Evolutionary conservation across 805 yeast species (phyloP).

Genomic region (Ogataea methylovora): DNA sequence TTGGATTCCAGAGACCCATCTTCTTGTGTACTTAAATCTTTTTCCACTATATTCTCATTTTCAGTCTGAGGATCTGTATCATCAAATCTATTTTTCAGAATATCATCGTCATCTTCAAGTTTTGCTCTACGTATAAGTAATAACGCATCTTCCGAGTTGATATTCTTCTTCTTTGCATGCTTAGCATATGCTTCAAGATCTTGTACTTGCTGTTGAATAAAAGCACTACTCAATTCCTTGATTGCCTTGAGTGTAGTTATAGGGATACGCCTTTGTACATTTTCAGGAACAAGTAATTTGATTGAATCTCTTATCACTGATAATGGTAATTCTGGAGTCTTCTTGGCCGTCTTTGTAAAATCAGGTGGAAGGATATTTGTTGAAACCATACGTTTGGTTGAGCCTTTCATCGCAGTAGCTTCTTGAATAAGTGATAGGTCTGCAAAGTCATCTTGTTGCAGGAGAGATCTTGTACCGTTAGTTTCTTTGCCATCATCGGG

Average conservation of each 20-base stretch:
- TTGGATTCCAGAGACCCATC: neutral
- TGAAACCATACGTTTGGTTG: too few species aligned
- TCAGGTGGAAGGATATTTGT: too few species aligned
- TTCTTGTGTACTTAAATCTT: neutral
- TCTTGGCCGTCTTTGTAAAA: neutral
- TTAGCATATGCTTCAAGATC: conserved; percentile 28
- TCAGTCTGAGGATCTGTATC: conserved; percentile 7
- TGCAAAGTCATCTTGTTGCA: conserved; percentile 3
- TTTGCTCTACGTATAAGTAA: conserved; percentile 25
- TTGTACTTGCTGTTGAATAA: conserved; percentile 25
- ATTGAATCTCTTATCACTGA: conserved; percentile 9
- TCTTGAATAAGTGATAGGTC: neutral
- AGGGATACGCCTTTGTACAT: conserved; percentile 10
- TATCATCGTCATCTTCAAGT: conserved; percentile 6
- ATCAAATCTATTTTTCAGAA: conserved; percentile 3
- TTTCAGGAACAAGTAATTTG: conserved; percentile 11
- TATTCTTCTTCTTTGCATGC: conserved; percentile 22
- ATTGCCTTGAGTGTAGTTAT: conserved; percentile 18
- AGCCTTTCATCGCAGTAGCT: too few species aligned
- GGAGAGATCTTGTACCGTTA: neutral
- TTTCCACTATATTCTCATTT: neutral
- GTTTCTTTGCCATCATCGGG: too few species aligned
- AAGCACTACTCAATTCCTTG: conserved; percentile 26
- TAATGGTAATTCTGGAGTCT: conserved; percentile 2
- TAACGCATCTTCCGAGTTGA: conserved; percentile 26